phyloP scores from a whole-genome alignment of 2,329 filamentous ascomycete species.

The Colletotrichum orchidophilum region DNA sequence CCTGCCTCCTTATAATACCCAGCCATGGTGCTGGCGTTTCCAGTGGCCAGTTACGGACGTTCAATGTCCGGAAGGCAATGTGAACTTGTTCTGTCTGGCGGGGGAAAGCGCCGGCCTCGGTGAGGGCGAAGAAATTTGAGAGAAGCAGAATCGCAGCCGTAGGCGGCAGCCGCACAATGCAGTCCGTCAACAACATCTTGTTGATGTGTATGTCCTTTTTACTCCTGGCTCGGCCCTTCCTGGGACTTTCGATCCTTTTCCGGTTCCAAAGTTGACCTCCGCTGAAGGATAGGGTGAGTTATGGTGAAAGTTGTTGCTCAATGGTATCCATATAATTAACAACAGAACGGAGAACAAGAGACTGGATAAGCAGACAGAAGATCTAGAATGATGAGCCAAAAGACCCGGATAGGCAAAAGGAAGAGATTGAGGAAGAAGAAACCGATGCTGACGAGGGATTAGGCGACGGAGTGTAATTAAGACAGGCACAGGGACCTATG shows the following conservation, averaged over 20 bases:
- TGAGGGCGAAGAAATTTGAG: conserved; percentile 43
- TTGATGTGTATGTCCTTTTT: background rate
- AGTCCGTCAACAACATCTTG: conserved; percentile 40
- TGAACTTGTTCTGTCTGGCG: conserved; percentile 45
- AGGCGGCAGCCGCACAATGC: conserved; percentile 48
- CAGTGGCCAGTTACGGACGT: conserved; percentile 51
- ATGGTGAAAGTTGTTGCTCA: background rate
- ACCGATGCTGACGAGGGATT: background rate
- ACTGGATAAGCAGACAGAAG: background rate
- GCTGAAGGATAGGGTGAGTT: background rate
- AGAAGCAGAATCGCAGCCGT: conserved; percentile 47
- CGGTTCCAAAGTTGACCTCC: background rate
- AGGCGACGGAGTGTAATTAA: conserved; percentile 32
- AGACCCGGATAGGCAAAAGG: background rate
- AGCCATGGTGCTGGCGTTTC: conserved; percentile 52
- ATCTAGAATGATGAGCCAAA: background rate
- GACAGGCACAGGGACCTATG: conserved; percentile 19
- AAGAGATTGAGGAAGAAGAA: background rate
- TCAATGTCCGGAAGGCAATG: conserved; percentile 45
- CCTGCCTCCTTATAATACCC: conserved; percentile 51
- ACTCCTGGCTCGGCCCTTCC: background rate
- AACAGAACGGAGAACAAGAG: background rate
- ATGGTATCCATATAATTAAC: background rate
- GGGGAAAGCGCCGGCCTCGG: conserved; percentile 50
- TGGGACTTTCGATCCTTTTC: background rate